Conservation (phyloP, 2,329 filamentous ascomycete genomes). For the Sporothrix protearum region DNA sequence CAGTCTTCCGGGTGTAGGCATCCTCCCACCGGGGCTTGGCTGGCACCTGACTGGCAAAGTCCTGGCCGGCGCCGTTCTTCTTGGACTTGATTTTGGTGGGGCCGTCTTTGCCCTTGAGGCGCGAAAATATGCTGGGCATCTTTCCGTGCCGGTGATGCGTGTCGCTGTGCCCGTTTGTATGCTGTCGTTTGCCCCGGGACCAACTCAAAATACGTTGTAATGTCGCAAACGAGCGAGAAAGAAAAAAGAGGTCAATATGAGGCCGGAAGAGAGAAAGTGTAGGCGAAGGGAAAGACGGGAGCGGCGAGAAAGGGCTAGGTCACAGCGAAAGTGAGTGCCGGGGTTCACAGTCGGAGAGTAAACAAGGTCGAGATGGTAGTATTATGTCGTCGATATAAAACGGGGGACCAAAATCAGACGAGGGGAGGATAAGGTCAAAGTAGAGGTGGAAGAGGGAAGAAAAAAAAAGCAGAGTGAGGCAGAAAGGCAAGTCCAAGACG, state of each 20-base stretch:
- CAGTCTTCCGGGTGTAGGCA: conserved; percentile 75
- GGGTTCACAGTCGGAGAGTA: not conserved
- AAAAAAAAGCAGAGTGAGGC: not conserved
- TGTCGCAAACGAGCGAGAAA: conserved; percentile 2
- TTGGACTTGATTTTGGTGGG: conserved; percentile 56
- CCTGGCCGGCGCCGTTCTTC: conserved; percentile 57
- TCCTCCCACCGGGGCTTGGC: conserved; percentile 80
- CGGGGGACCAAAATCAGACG: not conserved
- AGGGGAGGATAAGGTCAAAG: conserved; percentile 7
- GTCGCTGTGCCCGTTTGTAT: not conserved
- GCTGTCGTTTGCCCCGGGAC: not conserved
- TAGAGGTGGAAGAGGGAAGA: not conserved
- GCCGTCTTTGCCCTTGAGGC: conserved; percentile 72
- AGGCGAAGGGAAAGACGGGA: not conserved
- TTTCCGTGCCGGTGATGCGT: conserved; percentile 5
- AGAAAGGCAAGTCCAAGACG: not conserved
- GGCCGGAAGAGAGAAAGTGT: not conserved
- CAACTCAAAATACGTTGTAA: not conserved
- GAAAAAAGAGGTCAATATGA: not conserved
- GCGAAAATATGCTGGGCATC: conserved; percentile 60
- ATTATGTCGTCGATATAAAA: conserved; percentile 5
- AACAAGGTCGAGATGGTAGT: not conserved
- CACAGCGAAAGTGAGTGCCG: not conserved
- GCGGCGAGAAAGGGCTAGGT: not conserved
- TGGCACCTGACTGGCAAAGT: conserved; percentile 51